These are phyloP conservation scores for Salix koriyanagi DNA, from an alignment of 345 rosid genomes.

Conservation along the genomic window DNA sequence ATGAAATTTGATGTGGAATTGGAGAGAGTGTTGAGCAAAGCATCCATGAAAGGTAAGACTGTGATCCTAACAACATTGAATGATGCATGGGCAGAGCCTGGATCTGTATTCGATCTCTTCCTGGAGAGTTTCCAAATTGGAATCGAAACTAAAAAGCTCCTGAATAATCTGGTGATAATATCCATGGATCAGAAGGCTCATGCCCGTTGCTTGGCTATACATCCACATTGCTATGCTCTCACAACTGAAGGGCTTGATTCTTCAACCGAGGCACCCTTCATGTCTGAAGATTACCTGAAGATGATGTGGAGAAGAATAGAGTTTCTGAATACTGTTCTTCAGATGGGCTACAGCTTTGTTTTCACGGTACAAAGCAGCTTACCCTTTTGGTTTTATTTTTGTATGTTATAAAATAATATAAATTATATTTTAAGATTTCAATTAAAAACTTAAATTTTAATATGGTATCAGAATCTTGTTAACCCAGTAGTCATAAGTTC, in stretches of 20 bases:
- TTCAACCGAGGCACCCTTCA: conserved; percentile 46
- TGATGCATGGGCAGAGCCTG: conserved; percentile 60
- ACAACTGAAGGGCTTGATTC: conserved; percentile 32
- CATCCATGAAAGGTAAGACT: conserved; percentile 38
- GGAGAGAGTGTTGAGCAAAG: conserved; percentile 3
- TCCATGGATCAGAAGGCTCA: conserved; percentile 51
- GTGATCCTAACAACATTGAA: conserved; percentile 62
- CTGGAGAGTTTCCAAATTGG: conserved; percentile 51
- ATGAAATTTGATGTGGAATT: neutral
- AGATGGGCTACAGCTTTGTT: conserved; percentile 55
- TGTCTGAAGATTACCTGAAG: conserved; percentile 45
- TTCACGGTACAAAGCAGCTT: conserved; percentile 44
- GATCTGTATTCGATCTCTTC: conserved; percentile 54
- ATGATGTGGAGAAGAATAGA: conserved; percentile 76
- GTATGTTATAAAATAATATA: too few relatives aligned
- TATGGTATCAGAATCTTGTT: too few relatives aligned
- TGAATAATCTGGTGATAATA: conserved; percentile 49
- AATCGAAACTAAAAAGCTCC: conserved; percentile 36
- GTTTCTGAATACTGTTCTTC: conserved; percentile 40
- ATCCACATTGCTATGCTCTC: conserved; percentile 45
- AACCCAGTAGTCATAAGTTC: too few relatives aligned
- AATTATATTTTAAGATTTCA: too few relatives aligned
- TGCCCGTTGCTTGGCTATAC: conserved; percentile 39
- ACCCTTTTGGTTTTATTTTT: neutral
- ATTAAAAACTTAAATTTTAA: too few relatives aligned